A percentile compares a stretch with the other conserved stretches of the same genome.
Conservation (phyloP, 2,329 filamentous ascomycete species). For the Xylariaceae sp. region DNA sequence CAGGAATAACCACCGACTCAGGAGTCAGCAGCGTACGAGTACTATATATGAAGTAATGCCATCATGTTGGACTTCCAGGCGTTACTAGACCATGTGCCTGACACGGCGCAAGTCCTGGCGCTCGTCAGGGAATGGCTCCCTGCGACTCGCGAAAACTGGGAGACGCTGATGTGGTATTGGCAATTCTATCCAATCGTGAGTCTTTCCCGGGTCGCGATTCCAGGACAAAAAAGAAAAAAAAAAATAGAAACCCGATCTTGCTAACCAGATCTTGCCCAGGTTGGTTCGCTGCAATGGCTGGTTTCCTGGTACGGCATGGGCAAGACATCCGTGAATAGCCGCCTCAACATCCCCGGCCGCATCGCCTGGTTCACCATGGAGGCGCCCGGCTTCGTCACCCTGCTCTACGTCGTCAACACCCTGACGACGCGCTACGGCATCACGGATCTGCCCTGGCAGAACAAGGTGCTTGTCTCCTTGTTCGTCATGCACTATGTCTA, state of each 20-base stretch:
- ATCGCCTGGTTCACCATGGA: slow-evolving; percentile 90
- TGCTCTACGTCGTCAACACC: slow-evolving; percentile 73
- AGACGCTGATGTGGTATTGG: slow-evolving; percentile 48
- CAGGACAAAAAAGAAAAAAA: not conserved
- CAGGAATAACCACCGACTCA: not conserved
- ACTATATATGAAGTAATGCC: not conserved
- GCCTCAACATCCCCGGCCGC: slow-evolving; percentile 82
- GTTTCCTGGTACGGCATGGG: slow-evolving; percentile 83
- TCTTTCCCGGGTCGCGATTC: not conserved
- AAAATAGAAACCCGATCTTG: not conserved
- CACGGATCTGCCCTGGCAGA: slow-evolving; percentile 64
- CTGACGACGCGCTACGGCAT: slow-evolving; percentile 57
- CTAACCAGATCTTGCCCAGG: slow-evolving; percentile 40
- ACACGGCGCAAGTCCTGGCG: slow-evolving; percentile 34
- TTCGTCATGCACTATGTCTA: slow-evolving; percentile 85
- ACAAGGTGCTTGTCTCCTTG: slow-evolving; percentile 67
- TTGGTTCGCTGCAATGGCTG: slow-evolving; percentile 69
- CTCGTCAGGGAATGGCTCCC: slow-evolving; percentile 53
- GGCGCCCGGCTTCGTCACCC: slow-evolving; percentile 65
- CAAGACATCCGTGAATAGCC: slow-evolving; percentile 74
- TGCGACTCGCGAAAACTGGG: slow-evolving; percentile 53
- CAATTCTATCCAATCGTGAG: slow-evolving; percentile 51
- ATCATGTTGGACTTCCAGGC: not conserved
- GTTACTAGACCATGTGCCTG: not conserved
- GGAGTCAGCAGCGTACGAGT: not conserved